Evolutionary conservation across 805 yeast species (phyloP), one percentile per base, ranked within the genome.

Genomic region (Sugiyamaella chiloensis): DNA sequence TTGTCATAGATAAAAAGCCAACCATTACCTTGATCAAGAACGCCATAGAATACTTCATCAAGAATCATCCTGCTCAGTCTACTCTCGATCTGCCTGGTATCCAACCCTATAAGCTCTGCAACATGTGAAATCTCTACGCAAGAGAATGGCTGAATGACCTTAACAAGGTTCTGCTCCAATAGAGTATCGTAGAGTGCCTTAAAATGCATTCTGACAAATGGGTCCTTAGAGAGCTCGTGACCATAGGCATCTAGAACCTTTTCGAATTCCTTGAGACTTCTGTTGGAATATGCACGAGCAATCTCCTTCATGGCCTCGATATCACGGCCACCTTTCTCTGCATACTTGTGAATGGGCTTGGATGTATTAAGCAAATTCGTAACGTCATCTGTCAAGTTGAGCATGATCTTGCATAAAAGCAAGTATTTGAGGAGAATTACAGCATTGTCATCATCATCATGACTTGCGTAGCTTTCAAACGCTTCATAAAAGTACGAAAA

Each of bases 11-110:
- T 80, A 56, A 88, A 83, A 59, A 93, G 76, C 96, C 97, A 93
- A 6, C 99, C 99, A 64, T 90, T 90, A 40, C 98, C 98, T 72
- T 93, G 99, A 67, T 93, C 99, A 57, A 93, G 74, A 30, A 93
- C 98, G 41, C 99, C 99, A 62, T 83, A 85, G 59, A 93, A 88
- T n/a, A 89, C 86, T 61, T 87, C 85, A 68, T 93, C 99, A 59
- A 93, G 76, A 58, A 93, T 91, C 98, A 93, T 91, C 68, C 91
- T 97, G 42, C 95, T 83, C 54, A 93, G 75, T 66, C 93, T 93
- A 17, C 95, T 95, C 69, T 93, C 99, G 26, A 93, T 88, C 63
- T 88, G 95, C 53, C 81, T 84, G 40, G 81, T 73, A 55, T 89
- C 91, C 52, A 95, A 77, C 5, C 96, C 97, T 50, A 95, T 87